Conservation (phyloP, 768 basidiomycete genomes). For the Collybiopsis confluens region DNA sequence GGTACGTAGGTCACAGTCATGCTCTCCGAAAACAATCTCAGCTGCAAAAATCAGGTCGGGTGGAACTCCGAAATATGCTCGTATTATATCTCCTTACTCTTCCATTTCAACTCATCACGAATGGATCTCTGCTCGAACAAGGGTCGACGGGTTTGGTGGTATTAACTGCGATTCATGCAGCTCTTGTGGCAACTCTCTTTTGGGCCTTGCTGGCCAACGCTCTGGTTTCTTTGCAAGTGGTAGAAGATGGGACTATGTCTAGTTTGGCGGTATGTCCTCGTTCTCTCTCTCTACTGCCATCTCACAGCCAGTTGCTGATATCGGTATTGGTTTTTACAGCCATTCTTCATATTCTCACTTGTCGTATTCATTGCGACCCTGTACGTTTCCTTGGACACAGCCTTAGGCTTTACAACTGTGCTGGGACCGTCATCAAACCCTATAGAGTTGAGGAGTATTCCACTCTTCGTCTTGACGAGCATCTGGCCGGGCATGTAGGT, state of each 20-base stretch:
- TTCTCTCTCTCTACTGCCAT: not conserved
- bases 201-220: slow-evolving; percentile 77
- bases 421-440: slow-evolving; percentile 61
- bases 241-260: slow-evolving; percentile 82
- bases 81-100: slow-evolving; percentile 66
- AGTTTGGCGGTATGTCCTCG: slow-evolving; percentile 52
- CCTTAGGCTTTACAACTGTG: slow-evolving; percentile 53
- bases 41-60: too few species aligned
- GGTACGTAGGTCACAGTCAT: slow-evolving; percentile 42
- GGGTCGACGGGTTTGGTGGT: slow-evolving; percentile 69
- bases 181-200: slow-evolving; percentile 70
- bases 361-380: slow-evolving; percentile 66
- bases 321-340: too few species aligned
- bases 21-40: too few species aligned
- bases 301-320: too few species aligned
- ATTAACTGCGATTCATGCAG: slow-evolving; percentile 77
- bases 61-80: slow-evolving; percentile 69
- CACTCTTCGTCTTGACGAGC: slow-evolving; percentile 76
- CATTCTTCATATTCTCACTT: slow-evolving; percentile 18
- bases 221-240: slow-evolving; percentile 80
- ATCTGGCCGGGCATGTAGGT: slow-evolving; percentile 78
- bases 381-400: slow-evolving; percentile 85
- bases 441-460: slow-evolving; percentile 51
- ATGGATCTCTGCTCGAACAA: slow-evolving; percentile 75
- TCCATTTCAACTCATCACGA: slow-evolving; percentile 76